A percentile compares a stretch with the other conserved stretches of the same genome.
These are phyloP conservation scores for Cercis canadensis DNA, from an alignment of 306 rosid species.

Conservation along the genomic window DNA sequence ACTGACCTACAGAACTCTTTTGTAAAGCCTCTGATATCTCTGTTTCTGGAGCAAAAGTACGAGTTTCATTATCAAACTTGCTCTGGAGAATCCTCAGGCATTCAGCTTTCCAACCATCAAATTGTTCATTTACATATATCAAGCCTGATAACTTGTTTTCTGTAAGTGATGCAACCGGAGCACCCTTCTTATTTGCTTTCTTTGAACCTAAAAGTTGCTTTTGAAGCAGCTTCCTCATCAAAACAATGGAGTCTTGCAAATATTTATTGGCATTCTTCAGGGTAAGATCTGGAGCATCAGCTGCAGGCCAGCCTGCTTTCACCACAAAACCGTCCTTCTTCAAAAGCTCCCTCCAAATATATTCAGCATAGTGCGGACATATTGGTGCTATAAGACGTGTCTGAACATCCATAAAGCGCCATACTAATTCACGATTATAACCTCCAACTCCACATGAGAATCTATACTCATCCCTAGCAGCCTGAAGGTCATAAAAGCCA, in stretches of 20 bases:
- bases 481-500: slow-evolving; percentile 89
- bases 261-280: slow-evolving; percentile 82
- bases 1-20: slow-evolving; percentile 63
- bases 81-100: slow-evolving; percentile 72
- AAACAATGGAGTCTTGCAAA: slow-evolving; percentile 79
- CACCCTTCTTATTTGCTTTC: slow-evolving; percentile 63
- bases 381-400: slow-evolving; percentile 88
- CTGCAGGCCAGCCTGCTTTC: slow-evolving; percentile 89
- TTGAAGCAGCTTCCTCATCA: slow-evolving; percentile 88
- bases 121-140: slow-evolving; percentile 81
- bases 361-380: slow-evolving; percentile 92
- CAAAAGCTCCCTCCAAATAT: slow-evolving; percentile 81
- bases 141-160: slow-evolving; percentile 63
- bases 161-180: slow-evolving; percentile 50
- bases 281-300: slow-evolving; percentile 71
- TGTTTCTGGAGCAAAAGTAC: slow-evolving; percentile 58
- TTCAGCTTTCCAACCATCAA: slow-evolving; percentile 88
- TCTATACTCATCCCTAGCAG: slow-evolving; percentile 92
- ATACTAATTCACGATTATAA: slow-evolving; percentile 67
- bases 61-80: slow-evolving; percentile 52
- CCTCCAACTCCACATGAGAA: slow-evolving; percentile 83
- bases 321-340: slow-evolving; percentile 84
- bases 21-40: slow-evolving; percentile 70
- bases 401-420: slow-evolving; percentile 91
- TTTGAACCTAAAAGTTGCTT: slow-evolving; percentile 80